Evolutionary conservation across 169 alveolate species (phyloP), one percentile per base, ranked within the genome.

Genomic region (Eimeria falciformis): DNA sequence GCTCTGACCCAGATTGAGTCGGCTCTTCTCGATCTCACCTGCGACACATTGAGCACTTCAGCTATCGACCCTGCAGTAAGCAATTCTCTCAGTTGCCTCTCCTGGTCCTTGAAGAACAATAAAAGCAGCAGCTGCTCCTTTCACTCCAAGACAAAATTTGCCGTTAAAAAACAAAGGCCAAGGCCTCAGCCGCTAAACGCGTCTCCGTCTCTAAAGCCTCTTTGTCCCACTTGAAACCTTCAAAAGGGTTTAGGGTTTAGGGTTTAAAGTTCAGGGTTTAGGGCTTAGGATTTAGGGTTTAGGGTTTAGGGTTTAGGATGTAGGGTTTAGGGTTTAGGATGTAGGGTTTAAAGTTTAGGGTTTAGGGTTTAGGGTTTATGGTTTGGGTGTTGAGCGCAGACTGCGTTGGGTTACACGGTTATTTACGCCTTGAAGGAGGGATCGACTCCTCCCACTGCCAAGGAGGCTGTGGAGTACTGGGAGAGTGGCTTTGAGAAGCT

Each of bases 41-140:
- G 89, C 89, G 45, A 53, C 7, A 12, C 25, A n/a, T 53, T 81
- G 12, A n/a, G 18, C 56, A 40, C 5, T 0, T 0, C 75, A 3
- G 33, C n/a, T 2, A 55, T 81, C 73, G 77, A 81, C 14, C 89
- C 89, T 17, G 45, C 53, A 12, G 89, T 81, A 43, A 5, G 89
- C n/a, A 25, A 46, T 46, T n/a, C 17, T 9, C 68, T 12, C 21
- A 12, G 25, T 33, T 17, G 14, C 47, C 3, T 2, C n/a, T 9
- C 11, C 6, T 69, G 21, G 17, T 69, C 17, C 62, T 21, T 12
- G 11, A 50, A 0, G 23, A 12, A 50, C 62, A 50, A 21, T 21
- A 50, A 50, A 50, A 21, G 23, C 11, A 50, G 1, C 62, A 0
- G 62, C 18, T 50, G 62, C 62, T 0, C 23, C 62, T 50, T 50